Evolutionary conservation across 352 stramenopile genomes (phyloP), one percentile per base, ranked within the genome.

Genomic region (Phytophthora hibernalis): DNA sequence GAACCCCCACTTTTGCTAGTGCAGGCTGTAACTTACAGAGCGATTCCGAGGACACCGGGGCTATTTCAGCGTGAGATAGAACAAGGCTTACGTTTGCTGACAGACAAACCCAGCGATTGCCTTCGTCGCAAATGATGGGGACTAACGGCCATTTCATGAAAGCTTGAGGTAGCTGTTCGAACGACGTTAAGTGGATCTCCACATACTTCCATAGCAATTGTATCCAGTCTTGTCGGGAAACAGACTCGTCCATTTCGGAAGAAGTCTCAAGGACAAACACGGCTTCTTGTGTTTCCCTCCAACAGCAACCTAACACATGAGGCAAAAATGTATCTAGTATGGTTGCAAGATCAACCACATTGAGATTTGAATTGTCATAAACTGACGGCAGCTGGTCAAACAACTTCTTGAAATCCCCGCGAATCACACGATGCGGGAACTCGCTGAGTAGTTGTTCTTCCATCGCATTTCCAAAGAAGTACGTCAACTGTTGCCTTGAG

Each of bases 361-460:
- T 61, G 26, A 91, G 55, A 66, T 91, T 91, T 9, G 82, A 80
- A 20, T 49, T 42, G 20, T 80, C 63, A 45, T 83, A 82, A 11
- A 86, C 43, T 18, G 57, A 59, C 5, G 79, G 56, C 1, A 90
- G 30, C 44, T 68, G 63, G n/a, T 85, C 77, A 69, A 87, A 87
- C 42, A 76, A 45, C 12, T 66, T 50, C 22, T 79, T 76, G 47
- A 82, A 87, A 30, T 84, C 62, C 12, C 67, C 52, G 20, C 64
- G 33, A 6, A 91, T 30, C 11, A 89, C 43, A 35, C 60, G 63
- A 61, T 81, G 71, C 9, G 81, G 70, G 35, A 84, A 87, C 5
- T 63, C 57, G 20, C 61, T 65, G 21, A 91, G 63, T 52, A 91
- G 64, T 47, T 80, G 59, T 70, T 86, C 76, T 67, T 91, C 82